phyloP scores from a whole-genome alignment of 305 asterid species.

The Andrographis paniculata region DNA sequence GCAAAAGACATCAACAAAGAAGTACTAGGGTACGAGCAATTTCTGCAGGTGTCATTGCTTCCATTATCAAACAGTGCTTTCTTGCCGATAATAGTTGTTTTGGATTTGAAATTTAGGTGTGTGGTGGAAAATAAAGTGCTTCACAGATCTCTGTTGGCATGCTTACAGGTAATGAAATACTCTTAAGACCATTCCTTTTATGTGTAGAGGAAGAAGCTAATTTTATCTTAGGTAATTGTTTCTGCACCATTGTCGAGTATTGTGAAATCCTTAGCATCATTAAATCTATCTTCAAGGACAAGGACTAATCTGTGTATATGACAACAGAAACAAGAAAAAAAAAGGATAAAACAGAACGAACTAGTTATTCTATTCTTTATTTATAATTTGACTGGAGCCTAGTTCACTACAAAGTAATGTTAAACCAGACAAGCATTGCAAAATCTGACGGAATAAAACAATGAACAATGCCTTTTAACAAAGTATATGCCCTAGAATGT shows the following conservation, averaged over 20 bases:
- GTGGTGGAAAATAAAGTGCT: conserved; percentile 99
- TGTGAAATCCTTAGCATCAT: conserved; percentile 1
- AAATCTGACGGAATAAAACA: no score
- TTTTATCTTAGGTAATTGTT: conserved; percentile 4
- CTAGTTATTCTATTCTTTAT: no score
- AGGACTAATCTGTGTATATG: no score
- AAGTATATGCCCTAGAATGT: no score
- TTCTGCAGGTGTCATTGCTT: conserved; percentile 17
- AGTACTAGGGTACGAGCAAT: conserved; percentile 66
- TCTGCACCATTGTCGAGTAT: conserved; percentile 1
- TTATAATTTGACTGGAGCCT: no score
- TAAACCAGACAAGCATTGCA: no score
- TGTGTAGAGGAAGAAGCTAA: conserved; percentile 7
- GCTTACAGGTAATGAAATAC: conserved; percentile 56
- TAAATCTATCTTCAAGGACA: neutral
- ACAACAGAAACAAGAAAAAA: neutral
- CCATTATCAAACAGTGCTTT: conserved; percentile 15
- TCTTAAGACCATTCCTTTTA: conserved; percentile 16
- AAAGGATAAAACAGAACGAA: no score
- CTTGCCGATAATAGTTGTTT: conserved; percentile 25
- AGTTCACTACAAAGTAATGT: no score
- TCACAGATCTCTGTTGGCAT: conserved; percentile 62
- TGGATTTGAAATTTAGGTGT: conserved; percentile 52
- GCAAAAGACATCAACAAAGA: conserved; percentile 77
- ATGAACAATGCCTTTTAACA: no score